Conservation (phyloP, 345 rosid genomes). For the Linum trigynum region DNA sequence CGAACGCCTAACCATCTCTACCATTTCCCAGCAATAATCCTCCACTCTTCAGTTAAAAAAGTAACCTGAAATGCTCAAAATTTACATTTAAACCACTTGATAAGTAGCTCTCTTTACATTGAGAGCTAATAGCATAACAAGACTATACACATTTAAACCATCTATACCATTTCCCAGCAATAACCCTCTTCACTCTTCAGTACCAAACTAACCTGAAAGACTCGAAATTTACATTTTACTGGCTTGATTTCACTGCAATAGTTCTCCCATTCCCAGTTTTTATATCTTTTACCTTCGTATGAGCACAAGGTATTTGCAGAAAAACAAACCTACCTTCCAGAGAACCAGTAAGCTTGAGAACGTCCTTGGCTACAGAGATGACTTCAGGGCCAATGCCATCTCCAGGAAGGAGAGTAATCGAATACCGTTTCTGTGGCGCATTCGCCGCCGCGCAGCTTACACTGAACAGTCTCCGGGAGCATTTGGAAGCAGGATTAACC, state of each 20-base stretch:
- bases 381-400: conserved; percentile 99
- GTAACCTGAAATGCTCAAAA: too few relatives aligned
- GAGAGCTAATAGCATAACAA: too few relatives aligned
- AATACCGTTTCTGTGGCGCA: conserved; percentile 43
- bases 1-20: too few relatives aligned
- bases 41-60: too few relatives aligned
- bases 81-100: too few relatives aligned
- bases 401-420: conserved; percentile 81
- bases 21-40: too few relatives aligned
- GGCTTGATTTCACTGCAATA: not conserved
- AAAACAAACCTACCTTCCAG: conserved; percentile 47
- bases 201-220: too few relatives aligned
- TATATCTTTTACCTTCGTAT: not conserved
- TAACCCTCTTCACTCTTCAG: too few relatives aligned
- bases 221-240: too few relatives aligned
- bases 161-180: too few relatives aligned
- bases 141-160: too few relatives aligned
- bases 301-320: not conserved
- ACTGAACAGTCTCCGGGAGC: conserved; percentile 20
- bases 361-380: conserved; percentile 59
- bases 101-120: too few relatives aligned
- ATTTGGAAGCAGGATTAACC: conserved; percentile 23
- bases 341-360: conserved; percentile 61
- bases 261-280: not conserved
- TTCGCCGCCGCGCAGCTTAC: conserved; percentile 37